Evolutionary conservation across 129 eudicot genomes (phyloP).

Genomic region (Calendula officinalis): DNA sequence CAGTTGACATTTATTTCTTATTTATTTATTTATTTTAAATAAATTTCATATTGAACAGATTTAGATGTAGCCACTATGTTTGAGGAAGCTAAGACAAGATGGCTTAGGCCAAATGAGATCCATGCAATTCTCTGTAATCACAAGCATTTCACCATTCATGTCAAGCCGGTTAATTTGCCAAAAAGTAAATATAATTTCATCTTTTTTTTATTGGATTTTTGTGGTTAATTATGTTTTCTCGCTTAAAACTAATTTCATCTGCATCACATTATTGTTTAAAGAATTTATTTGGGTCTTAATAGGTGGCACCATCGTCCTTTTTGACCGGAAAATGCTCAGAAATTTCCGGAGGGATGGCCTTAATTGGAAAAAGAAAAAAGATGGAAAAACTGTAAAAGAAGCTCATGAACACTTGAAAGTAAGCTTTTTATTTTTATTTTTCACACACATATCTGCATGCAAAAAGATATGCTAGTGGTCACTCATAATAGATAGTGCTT

Average conservation of each 20-base stretch:
- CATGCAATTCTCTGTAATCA: conserved; percentile 85
- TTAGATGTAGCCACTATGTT: conserved; percentile 64
- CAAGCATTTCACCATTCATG: conserved; percentile 56
- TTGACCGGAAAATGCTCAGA: conserved; percentile 91
- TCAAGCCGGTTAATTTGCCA: conserved; percentile 85
- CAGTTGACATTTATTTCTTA: background rate
- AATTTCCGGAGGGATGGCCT: conserved; percentile 95
- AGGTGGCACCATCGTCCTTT: conserved; percentile 87
- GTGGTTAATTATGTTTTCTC: conserved; percentile 12
- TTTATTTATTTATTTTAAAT: conserved; percentile 13
- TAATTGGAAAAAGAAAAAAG: conserved; percentile 96
- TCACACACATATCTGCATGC: background rate
- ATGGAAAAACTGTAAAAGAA: conserved; percentile 96
- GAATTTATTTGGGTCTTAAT: conserved; percentile 2
- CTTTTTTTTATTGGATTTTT: conserved; percentile 6
- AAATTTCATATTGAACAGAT: conserved; percentile 57
- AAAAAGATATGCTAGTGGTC: background rate
- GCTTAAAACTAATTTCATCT: background rate
- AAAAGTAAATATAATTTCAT: conserved; percentile 46
- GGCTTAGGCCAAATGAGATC: conserved; percentile 97
- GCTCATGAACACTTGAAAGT: conserved; percentile 98
- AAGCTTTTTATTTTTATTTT: conserved; percentile 14
- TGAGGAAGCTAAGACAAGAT: conserved; percentile 85
- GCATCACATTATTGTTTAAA: background rate
- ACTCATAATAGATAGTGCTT: background rate